Evolutionary conservation across 305 asterid genomes (phyloP), one percentile per base, ranked within the genome.

Genomic region (Petunia hybrid): DNA sequence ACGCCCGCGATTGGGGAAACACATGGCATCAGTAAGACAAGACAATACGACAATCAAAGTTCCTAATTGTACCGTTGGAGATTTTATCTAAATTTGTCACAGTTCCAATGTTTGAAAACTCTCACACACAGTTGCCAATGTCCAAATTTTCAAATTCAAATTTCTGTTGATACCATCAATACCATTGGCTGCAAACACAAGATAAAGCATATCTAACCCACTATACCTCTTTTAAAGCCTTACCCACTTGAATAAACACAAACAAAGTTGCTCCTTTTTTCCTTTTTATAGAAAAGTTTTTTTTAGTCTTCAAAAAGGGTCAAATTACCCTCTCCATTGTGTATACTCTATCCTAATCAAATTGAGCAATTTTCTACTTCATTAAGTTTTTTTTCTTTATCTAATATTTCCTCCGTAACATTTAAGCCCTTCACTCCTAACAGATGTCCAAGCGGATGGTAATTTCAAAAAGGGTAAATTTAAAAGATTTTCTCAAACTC

Each of bases 141-240:
- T 93, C 65, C 87, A 82, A 86, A 3, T 45, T 79, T 92, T 93
- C 96, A 94, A 94, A 94, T 91, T 93, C 93, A 87, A 93, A 91
- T 85, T 81, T 86, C 85, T 87, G 90, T 89, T 89, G 46, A 14
- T 71, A 61, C 86, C 86, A 86, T 85, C 74, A 78, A 74, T 80
- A 68, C 39, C 79, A 67, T 73, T 6, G 48, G 39, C 86, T 73
- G 48, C 86, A 71, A 83, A 41, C 85, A 81, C 82, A 77, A 84
- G 82, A 86, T 78, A 78, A 83, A 69, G 43, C 69, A 61, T 39
- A 43, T 63, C 78, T 80, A 69, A 80, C 65, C 41, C 41, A 79
- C 81, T 65, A 5, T 66, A 8, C 56, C 10, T 38, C 83, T 67
- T 66, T 59, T 56, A 85, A 73, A 75, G 73, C 82, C 9, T 41